phyloP scores from a whole-genome alignment of 208 protist genomes.

The Crithidia brevicula region DNA sequence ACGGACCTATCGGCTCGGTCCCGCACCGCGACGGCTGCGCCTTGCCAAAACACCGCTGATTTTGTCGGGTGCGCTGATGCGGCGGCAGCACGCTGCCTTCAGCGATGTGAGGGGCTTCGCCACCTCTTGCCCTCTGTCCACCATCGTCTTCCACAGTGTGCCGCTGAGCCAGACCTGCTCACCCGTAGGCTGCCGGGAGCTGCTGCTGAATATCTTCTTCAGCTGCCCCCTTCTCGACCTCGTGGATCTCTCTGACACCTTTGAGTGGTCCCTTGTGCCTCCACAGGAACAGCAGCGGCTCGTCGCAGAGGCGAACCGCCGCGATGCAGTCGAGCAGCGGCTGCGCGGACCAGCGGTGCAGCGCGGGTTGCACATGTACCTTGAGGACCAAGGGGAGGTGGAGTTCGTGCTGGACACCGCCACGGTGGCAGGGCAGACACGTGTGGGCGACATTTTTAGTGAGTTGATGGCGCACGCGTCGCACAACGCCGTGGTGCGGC shows the following conservation, averaged over 20 bases:
- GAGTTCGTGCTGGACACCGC: constrained; percentile 52
- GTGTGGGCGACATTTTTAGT: constrained; percentile 64
- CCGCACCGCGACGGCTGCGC: constrained; percentile 15
- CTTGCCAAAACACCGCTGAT: constrained; percentile 31
- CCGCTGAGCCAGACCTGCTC: constrained; percentile 64
- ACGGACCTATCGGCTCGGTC: not conserved
- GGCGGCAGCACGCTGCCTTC: constrained; percentile 19
- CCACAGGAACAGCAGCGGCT: constrained; percentile 31
- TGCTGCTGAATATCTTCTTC: constrained; percentile 82
- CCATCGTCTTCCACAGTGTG: constrained; percentile 53
- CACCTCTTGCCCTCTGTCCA: constrained; percentile 39
- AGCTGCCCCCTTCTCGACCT: constrained; percentile 54
- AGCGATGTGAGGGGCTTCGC: constrained; percentile 36
- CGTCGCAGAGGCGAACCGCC: constrained; percentile 20
- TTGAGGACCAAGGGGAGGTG: constrained; percentile 25
- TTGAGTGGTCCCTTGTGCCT: constrained; percentile 51
- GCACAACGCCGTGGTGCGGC: constrained; percentile 50
- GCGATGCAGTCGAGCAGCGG: constrained; percentile 18
- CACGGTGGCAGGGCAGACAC: constrained; percentile 48
- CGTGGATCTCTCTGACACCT: constrained; percentile 64
- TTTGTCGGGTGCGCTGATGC: constrained; percentile 36
- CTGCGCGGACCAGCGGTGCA: constrained; percentile 8
- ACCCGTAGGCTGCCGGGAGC: constrained; percentile 60
- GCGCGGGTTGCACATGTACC: constrained; percentile 25
- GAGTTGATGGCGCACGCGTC: constrained; percentile 74